Evolutionary conservation across 2,329 filamentous ascomycete genomes (phyloP), one percentile per base, ranked within the genome.

Genomic region (Diaporthe nobilis): DNA sequence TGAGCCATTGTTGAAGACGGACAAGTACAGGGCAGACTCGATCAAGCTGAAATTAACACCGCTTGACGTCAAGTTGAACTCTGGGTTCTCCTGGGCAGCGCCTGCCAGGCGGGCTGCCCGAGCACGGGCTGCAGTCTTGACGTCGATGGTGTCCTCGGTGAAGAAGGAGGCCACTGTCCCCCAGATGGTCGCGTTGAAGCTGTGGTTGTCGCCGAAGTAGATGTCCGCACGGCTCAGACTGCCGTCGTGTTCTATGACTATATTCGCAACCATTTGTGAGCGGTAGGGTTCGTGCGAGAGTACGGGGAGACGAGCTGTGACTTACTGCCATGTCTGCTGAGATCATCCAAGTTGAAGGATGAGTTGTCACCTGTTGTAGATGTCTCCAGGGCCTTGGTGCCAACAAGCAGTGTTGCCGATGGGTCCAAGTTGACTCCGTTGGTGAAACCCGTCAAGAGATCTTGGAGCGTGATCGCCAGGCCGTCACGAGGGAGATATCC

Each of bases 211-310:
- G 44, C 82, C 82, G 28, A 80, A 80, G 72, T 77, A 76, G 51
- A 79, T 37, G 72, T 84, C 82, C 61, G 79, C 78, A 53, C 83
- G 79, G 75, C 78, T 81, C 1, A 84, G 76, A 49, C 80, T 81
- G 53, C 81, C 82, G 72, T 84, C 82, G 74, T 83, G 82, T 68
- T 84, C 83, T 72, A 84, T 82, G n/a, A 83, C 81, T 83, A 22
- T 13, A 5, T 68, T 53, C 22, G 8, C 3, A 28, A 17, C 20
- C 34, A 20, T 8, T 37, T 15, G n/a, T 68, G 3, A 53, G 65
- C 34, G 17, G 13, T 3, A 31, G 1, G 20, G n/a, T 2, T 53
- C 31, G 22, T 9, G 7, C 3, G 4, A 28, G n/a, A 53, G 7
- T 6, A 13, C 4, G 6, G 44, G 6, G 22, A 51, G 13, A 28